Percentiles rank a stretch among this genome's conserved stretches.
phyloP scores from a whole-genome alignment of 1,139 yeast genomes.

The Sugiyamaella paludigena region DNA sequence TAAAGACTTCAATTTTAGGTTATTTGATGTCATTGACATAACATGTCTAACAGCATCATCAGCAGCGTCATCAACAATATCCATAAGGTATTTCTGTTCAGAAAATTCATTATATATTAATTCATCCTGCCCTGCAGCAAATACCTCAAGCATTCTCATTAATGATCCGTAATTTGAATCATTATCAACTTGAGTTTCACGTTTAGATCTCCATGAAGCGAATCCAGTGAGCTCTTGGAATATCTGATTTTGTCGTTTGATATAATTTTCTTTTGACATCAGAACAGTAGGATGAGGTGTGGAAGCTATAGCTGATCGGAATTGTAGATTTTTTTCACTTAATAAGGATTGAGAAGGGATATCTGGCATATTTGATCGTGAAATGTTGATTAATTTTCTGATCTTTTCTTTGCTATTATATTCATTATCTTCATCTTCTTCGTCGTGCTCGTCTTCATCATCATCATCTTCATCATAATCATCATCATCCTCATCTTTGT shows the following conservation, averaged over 20 bases:
- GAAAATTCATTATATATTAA: slow-evolving; percentile 22
- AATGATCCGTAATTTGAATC: slow-evolving; percentile 12
- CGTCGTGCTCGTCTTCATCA: background rate
- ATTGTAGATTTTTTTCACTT: slow-evolving; percentile 1
- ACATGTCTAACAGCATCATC: slow-evolving; percentile 6
- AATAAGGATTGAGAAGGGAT: background rate
- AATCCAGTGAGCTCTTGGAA: slow-evolving; percentile 25
- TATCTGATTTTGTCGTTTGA: slow-evolving; percentile 23
- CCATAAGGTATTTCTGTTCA: slow-evolving; percentile 15
- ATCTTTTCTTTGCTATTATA: too few relatives aligned
- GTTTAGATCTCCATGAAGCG: slow-evolving; percentile 20
- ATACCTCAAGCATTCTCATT: slow-evolving; percentile 20
- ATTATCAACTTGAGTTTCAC: slow-evolving; percentile 9
- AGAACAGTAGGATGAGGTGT: slow-evolving; percentile 5
- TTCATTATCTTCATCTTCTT: too few relatives aligned
- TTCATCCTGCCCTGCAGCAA: slow-evolving; percentile 26
- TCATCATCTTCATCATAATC: background rate
- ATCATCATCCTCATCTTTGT: background rate
- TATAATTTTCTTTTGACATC: slow-evolving; percentile 25
- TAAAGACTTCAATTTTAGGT: slow-evolving; percentile 1
- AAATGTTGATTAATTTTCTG: background rate
- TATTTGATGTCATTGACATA: background rate
- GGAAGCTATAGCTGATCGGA: background rate
- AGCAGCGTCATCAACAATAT: slow-evolving; percentile 13
- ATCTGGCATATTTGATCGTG: background rate